phyloP scores from a whole-genome alignment of 805 yeast genomes.

The Candida hispaniensis region DNA sequence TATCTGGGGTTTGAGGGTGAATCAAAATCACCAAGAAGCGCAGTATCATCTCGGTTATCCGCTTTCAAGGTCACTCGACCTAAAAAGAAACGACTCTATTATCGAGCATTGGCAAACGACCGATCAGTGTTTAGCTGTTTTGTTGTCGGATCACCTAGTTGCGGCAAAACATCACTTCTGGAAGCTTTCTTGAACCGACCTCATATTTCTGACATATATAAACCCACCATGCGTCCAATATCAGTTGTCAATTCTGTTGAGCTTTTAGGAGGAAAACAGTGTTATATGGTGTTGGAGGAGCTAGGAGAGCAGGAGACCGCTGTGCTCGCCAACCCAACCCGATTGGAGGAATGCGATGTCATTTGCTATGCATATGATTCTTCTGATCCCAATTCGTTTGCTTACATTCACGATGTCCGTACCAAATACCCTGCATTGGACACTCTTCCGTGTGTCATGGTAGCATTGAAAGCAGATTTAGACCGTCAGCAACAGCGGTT shows the following conservation, averaged over 20 bases:
- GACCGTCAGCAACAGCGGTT: conserved; percentile 92
- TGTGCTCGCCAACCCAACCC: conserved; percentile 54
- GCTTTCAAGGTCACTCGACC: conserved; percentile 67
- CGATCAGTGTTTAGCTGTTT: conserved; percentile 88
- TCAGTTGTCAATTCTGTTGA: conserved; percentile 89
- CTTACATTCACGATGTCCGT: conserved; percentile 63
- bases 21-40: conserved; percentile 5
- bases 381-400: conserved; percentile 90
- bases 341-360: conserved; percentile 81
- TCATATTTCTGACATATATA: conserved; percentile 49
- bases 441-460: conserved; percentile 71
- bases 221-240: conserved; percentile 73
- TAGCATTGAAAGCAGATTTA: conserved; percentile 88
- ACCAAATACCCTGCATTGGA: conserved; percentile 46
- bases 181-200: conserved; percentile 73
- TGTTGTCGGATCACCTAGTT: conserved; percentile 69
- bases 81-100: conserved; percentile 54
- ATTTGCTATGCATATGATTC: conserved; percentile 86
- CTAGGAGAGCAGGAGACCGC: conserved; percentile 80
- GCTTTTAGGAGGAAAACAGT: conserved; percentile 88
- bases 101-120: conserved; percentile 60
- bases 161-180: conserved; percentile 79
- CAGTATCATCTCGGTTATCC: conserved; percentile 8
- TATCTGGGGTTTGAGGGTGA: conserved; percentile 69
- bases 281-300: conserved; percentile 83